These are phyloP conservation scores for Neocucurbitaria cava DNA, from an alignment of 2,329 filamentous ascomycete species.

Conservation along the genomic window DNA sequence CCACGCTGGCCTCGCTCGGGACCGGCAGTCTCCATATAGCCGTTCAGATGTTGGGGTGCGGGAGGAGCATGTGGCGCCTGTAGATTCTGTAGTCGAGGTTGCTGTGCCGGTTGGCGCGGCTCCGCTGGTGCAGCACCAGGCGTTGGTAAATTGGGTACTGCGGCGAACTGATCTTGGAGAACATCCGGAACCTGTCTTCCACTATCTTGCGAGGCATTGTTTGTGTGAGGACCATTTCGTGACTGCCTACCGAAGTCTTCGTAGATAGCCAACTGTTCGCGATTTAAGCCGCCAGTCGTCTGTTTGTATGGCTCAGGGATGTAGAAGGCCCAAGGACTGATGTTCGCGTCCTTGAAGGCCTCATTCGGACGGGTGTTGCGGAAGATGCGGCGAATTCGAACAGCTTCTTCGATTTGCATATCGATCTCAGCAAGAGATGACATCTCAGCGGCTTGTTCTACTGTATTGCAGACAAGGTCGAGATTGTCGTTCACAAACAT, in stretches of 20 bases:
- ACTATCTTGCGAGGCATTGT: constrained; percentile 64
- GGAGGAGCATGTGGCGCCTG: constrained; percentile 43
- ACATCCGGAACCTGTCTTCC: constrained; percentile 68
- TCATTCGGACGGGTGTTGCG: constrained; percentile 78
- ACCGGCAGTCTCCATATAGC: constrained; percentile 59
- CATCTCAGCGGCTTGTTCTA: constrained; percentile 94
- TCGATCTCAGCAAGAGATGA: constrained; percentile 94
- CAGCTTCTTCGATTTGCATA: constrained; percentile 82
- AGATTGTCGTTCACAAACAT: constrained; percentile 99
- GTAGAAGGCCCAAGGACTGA: constrained; percentile 91
- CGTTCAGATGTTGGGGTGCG: constrained; percentile 62
- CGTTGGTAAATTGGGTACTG: constrained; percentile 67
- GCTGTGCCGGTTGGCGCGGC: constrained; percentile 63
- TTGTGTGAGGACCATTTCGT: constrained; percentile 66
- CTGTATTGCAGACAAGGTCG: constrained; percentile 88
- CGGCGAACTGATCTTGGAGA: constrained; percentile 66
- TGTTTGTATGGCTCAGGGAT: constrained; percentile 95
- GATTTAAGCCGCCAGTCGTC: constrained; percentile 80
- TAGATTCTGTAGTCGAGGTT: constrained; percentile 50
- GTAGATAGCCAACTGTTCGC: constrained; percentile 93
- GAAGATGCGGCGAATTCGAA: constrained; percentile 80
- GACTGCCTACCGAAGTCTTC: constrained; percentile 93
- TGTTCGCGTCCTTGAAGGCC: constrained; percentile 79
- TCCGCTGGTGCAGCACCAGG: constrained; percentile 68
- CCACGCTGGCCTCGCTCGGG: constrained; percentile 53